Conservation (phyloP, 208 protist species). For the Vickermania ingenoplastis region DNA sequence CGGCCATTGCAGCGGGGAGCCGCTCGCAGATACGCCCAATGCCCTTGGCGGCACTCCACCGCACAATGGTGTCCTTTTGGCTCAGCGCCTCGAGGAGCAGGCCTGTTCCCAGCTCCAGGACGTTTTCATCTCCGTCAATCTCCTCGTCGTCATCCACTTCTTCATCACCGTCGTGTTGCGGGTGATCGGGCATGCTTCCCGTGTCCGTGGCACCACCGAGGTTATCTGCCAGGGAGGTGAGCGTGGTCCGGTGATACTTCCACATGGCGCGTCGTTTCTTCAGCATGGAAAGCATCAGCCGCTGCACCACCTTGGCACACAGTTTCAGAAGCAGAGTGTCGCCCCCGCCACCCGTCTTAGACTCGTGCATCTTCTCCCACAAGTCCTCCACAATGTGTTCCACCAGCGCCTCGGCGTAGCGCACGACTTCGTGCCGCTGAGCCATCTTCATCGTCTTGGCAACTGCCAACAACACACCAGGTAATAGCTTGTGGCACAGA, state of each 20-base stretch:
- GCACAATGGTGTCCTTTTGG: constrained; percentile 92
- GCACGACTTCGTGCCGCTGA: constrained; percentile 70
- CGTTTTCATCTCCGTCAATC: constrained; percentile 51
- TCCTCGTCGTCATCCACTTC: constrained; percentile 19
- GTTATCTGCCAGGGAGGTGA: constrained; percentile 59
- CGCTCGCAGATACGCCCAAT: constrained; percentile 91
- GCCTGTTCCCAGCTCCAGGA: constrained; percentile 68
- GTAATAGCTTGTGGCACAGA: constrained; percentile 19
- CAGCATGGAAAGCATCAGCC: constrained; percentile 85
- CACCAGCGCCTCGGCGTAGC: constrained; percentile 34
- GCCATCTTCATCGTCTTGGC: constrained; percentile 91
- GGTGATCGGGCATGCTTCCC: neutral
- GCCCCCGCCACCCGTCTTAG: neutral
- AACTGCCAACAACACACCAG: constrained; percentile 80
- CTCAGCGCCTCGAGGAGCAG: constrained; percentile 52
- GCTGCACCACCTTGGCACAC: constrained; percentile 86
- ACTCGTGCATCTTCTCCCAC: constrained; percentile 3
- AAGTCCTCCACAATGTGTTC: constrained; percentile 26
- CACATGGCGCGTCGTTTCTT: constrained; percentile 77
- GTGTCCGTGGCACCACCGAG: constrained; percentile 15
- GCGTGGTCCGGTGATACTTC: constrained; percentile 81
- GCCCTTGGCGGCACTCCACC: constrained; percentile 96
- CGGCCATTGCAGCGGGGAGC: constrained; percentile 80
- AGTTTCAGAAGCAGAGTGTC: constrained; percentile 81
- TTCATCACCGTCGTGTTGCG: constrained; percentile 7